Evolutionary conservation across 345 rosid species (phyloP).

Genomic region (Atalantia buxifolia): DNA sequence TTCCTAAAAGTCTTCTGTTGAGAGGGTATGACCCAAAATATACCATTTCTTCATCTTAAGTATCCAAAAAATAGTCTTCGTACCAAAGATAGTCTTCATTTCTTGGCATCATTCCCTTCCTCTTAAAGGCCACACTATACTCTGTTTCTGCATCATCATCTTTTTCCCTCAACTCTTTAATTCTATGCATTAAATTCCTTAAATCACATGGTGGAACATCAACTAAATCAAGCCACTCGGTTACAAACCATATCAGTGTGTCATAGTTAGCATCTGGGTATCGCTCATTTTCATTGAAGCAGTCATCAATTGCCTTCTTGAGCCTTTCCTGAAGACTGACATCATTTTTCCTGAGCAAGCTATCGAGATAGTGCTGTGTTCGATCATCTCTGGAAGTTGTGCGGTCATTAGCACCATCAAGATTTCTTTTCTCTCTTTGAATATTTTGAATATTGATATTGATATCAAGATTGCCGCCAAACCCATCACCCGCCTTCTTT

Average conservation of each 20-base stretch:
- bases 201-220: background rate
- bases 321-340: background rate
- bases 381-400: background rate
- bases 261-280: background rate
- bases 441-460: too few species aligned
- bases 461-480: background rate
- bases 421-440: background rate
- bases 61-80: too few species aligned
- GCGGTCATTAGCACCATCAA: background rate
- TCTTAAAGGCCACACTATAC: too few species aligned
- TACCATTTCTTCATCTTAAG: too few species aligned
- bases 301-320: background rate
- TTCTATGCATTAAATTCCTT: too few species aligned
- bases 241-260: background rate
- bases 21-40: too few species aligned
- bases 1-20: too few species aligned
- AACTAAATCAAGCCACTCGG: background rate
- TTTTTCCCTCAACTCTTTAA: background rate
- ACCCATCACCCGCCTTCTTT: background rate
- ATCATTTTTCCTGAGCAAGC: background rate
- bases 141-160: too few species aligned
- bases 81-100: too few species aligned
- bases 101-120: too few species aligned
- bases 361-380: background rate
- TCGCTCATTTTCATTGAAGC: background rate